phyloP scores from a whole-genome alignment of 768 basidiomycete genomes.

The Russula emetica region DNA sequence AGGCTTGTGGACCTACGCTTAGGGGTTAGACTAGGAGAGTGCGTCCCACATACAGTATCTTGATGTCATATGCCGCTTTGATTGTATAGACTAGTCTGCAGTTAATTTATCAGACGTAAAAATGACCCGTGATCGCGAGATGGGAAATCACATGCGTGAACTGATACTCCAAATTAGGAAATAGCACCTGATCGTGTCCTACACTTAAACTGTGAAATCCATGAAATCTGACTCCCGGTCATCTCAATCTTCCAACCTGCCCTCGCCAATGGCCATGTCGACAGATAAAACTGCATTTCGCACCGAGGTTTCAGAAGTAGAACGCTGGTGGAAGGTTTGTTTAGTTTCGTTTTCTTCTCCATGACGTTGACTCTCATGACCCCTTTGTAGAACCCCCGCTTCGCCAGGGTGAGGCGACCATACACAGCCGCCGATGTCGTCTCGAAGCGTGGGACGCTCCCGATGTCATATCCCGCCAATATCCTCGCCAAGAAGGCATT shows the following conservation, averaged over 20 bases:
- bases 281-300: constrained; percentile 65
- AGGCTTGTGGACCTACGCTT: background rate
- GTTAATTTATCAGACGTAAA: background rate
- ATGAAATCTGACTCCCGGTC: no score
- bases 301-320: constrained; percentile 78
- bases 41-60: background rate
- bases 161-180: constrained; percentile 7
- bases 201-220: background rate
- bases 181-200: background rate
- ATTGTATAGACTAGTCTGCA: no score
- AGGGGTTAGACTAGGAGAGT: background rate
- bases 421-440: constrained; percentile 94
- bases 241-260: background rate
- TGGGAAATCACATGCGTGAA: constrained; percentile 17
- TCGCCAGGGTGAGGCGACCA: constrained; percentile 79
- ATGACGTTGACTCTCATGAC: constrained; percentile 1
- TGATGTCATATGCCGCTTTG: background rate
- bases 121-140: background rate
- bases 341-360: background rate
- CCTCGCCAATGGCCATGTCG: constrained; percentile 44
- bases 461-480: constrained; percentile 83
- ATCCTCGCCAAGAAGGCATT: constrained; percentile 84
- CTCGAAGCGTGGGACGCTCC: constrained; percentile 84
- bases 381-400: constrained; percentile 70
- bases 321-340: constrained; percentile 89